Conservation (phyloP, 768 basidiomycete genomes). For the Hericium alpestre region DNA sequence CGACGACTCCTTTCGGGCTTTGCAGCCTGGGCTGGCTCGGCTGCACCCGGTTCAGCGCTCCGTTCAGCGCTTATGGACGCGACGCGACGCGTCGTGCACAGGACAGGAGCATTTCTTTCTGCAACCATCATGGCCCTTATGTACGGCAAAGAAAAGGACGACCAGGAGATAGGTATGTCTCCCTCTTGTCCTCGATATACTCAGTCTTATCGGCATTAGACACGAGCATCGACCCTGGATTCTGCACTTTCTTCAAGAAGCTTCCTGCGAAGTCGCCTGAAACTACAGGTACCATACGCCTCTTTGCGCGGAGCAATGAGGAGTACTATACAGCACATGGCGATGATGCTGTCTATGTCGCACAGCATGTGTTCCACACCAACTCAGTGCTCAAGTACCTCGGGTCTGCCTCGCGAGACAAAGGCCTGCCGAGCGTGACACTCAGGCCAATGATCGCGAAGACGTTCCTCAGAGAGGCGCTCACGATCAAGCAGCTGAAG, state of each 20-base stretch:
- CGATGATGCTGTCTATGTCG: slow-evolving; percentile 78
- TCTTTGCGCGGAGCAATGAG: slow-evolving; percentile 62
- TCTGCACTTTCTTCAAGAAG: slow-evolving; percentile 57
- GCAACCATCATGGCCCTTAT: slow-evolving; percentile 38
- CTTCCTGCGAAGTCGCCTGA: slow-evolving; percentile 61
- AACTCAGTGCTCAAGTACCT: slow-evolving; percentile 90
- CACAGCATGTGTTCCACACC: slow-evolving; percentile 74
- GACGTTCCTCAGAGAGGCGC: slow-evolving; percentile 73
- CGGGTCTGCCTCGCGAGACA: slow-evolving; percentile 48
- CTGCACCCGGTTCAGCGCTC: background rate
- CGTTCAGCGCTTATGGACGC: background rate
- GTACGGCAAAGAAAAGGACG: slow-evolving; percentile 58
- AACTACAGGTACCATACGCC: slow-evolving; percentile 64
- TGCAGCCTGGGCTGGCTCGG: background rate
- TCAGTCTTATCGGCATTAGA: background rate
- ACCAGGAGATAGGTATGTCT: slow-evolving; percentile 22
- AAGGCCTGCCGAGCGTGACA: slow-evolving; percentile 65
- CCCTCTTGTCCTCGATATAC: background rate
- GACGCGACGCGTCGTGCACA: background rate
- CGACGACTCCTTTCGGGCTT: background rate
- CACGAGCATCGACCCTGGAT: slow-evolving; percentile 32
- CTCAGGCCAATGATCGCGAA: slow-evolving; percentile 72
- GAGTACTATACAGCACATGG: slow-evolving; percentile 88
- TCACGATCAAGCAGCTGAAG: slow-evolving; percentile 82
- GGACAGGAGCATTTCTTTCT: background rate